phyloP scores from a whole-genome alignment of 106 monocot genomes.

The Dendrobium catenatum region DNA sequence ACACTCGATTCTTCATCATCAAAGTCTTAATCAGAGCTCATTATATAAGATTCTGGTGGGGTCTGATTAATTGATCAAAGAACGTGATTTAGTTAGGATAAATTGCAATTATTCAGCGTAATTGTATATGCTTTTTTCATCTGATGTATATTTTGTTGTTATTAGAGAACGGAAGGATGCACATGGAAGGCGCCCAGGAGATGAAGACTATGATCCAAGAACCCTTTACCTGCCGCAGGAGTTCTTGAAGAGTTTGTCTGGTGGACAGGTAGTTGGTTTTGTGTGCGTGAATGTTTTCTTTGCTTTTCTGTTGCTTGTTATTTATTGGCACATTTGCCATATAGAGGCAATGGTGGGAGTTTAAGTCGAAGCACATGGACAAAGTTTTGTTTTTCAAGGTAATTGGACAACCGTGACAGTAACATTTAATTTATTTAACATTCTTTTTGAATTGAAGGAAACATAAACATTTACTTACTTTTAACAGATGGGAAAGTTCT shows the following conservation, averaged over 20 bases:
- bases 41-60: not conserved
- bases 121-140: not conserved
- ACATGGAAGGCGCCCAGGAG: slow-evolving; percentile 46
- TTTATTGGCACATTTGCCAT: slow-evolving; percentile 11
- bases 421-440: not conserved
- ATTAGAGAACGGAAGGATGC: slow-evolving; percentile 77
- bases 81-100: not conserved
- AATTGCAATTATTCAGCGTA: not conserved
- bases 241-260: slow-evolving; percentile 79
- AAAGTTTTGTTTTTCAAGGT: slow-evolving; percentile 99
- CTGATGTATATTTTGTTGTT: slow-evolving; percentile 3
- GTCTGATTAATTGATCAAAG: not conserved
- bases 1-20: not conserved
- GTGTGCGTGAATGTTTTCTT: not conserved
- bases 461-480: slow-evolving; percentile 4
- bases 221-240: slow-evolving; percentile 78
- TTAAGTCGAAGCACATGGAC: slow-evolving; percentile 96
- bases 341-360: slow-evolving; percentile 99
- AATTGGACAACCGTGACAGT: not conserved
- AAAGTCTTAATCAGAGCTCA: not conserved
- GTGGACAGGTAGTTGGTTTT: slow-evolving; percentile 64
- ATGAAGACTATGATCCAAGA: slow-evolving; percentile 69
- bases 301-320: slow-evolving; percentile 6
- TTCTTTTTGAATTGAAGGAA: not conserved
- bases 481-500: slow-evolving; percentile 94